Percentiles rank a stretch among this genome's conserved stretches.
Evolutionary conservation across 2,329 filamentous ascomycete species (phyloP).

Genomic region (Fusarium fracticaudum): DNA sequence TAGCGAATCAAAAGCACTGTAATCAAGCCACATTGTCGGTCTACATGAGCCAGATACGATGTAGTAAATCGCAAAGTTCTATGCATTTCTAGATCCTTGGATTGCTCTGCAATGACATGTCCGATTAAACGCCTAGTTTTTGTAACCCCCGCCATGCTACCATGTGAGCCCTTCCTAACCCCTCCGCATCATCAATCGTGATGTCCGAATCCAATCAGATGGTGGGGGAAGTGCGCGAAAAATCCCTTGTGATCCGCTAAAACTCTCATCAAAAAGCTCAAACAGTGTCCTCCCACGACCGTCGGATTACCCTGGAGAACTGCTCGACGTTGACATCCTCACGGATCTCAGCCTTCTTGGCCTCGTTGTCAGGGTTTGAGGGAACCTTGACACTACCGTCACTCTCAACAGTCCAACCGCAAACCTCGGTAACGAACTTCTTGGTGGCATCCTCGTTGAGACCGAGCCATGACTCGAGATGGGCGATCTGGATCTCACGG

Average conservation of each 20-base stretch:
- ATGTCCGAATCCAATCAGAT: slow-evolving; percentile 42
- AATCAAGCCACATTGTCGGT: slow-evolving; percentile 4
- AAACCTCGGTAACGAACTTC: slow-evolving; percentile 86
- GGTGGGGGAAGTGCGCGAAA: slow-evolving; percentile 32
- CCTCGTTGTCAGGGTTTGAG: slow-evolving; percentile 96
- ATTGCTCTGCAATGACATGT: slow-evolving; percentile 50
- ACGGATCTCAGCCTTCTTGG: slow-evolving; percentile 91
- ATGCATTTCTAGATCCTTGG: slow-evolving; percentile 45
- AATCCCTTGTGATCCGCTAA: slow-evolving; percentile 29
- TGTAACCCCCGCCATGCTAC: slow-evolving; percentile 45
- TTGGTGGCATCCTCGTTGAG: slow-evolving; percentile 72
- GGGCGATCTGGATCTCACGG: slow-evolving; percentile 73
- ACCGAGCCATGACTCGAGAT: slow-evolving; percentile 81
- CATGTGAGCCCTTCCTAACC: slow-evolving; percentile 42
- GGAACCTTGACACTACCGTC: slow-evolving; percentile 78
- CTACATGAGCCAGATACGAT: slow-evolving; percentile 18
- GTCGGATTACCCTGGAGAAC: slow-evolving; percentile 80
- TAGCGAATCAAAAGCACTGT: slow-evolving; percentile 20
- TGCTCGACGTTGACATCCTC: slow-evolving; percentile 95
- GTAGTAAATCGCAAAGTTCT: slow-evolving; percentile 44
- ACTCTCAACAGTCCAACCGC: slow-evolving; percentile 83
- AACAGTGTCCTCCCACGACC: slow-evolving; percentile 80
- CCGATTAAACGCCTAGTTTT: slow-evolving; percentile 51
- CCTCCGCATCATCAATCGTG: slow-evolving; percentile 43
- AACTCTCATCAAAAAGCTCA: slow-evolving; percentile 37